Base-by-base conservation (phyloP, 331 rosid species). In the Acacia pycnantha region DNA sequence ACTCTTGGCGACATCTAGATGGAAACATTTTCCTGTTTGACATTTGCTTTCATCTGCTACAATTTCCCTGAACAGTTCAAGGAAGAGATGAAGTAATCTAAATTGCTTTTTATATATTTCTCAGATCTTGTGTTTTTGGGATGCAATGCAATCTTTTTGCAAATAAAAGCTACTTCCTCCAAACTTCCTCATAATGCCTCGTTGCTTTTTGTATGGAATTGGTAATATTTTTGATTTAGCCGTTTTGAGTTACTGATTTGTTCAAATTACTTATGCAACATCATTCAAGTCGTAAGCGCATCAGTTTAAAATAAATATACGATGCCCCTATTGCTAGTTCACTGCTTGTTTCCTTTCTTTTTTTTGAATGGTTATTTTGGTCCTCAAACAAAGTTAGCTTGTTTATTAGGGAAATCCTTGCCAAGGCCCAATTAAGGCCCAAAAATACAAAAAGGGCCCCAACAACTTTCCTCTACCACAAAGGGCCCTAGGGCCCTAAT, bases 111-210 rank as follows among this genome's bases (percentile, higher is more conserved):
- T 41, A 80, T 86, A 76, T 79, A 66, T 84, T 65, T 67, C 29
- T 77, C 81, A 64, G 66, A 59, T 79, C 72, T 54, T 54, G 71
- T 35, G 41, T 76, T 54, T 65, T 37, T 69, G 67, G 77, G 83
- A 73, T 82, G 76, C 85, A 77, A 78, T 85, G 70, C 82, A 84
- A 22, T 77, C 81, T 4, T 51, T 74, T 74, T 89, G 88, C 89
- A 58, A 88, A 89, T 89, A 89, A 89, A 82, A 71, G 83, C 82
- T 77, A 73, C 61, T 33, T 37, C 35, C 70, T 80, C 8, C n/a
- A n/a, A 16, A 7, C 33, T n/a, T n/a, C n/a, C n/a, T n/a, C n/a
- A n/a, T n/a, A n/a, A n/a, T 21, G 33, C 47, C 43, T 67, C 77
- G 35, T 78, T 24, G 26, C 51, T 13, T 8, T 50, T 48, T 46